Evolutionary conservation across 345 rosid genomes (phyloP).

Genomic region (Punica granatum): DNA sequence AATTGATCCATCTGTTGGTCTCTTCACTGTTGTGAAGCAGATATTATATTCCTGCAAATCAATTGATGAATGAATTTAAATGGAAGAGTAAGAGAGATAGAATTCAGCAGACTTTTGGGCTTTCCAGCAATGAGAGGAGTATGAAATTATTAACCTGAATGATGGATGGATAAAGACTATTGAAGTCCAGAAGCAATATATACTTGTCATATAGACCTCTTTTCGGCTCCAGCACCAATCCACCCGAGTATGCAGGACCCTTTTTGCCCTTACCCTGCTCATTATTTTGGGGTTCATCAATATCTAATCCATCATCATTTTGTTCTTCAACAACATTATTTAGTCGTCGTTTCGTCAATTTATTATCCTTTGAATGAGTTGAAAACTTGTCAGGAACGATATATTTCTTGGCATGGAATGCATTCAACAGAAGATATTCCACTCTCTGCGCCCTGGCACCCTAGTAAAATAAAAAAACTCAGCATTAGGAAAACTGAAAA

Average conservation of each 20-base stretch:
- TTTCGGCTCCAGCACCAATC: conserved; percentile 96
- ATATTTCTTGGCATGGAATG: conserved; percentile 83
- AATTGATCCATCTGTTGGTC: conserved; percentile 62
- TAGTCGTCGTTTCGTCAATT: conserved; percentile 45
- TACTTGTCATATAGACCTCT: conserved; percentile 91
- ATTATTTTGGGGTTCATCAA: conserved; percentile 33
- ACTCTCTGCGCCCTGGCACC: conserved; percentile 99
- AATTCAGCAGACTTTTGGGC: too few relatives aligned
- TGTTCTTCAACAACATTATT: conserved; percentile 36
- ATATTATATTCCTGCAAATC: conserved; percentile 79
- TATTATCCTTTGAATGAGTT: conserved; percentile 44
- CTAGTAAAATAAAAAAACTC: conserved; percentile 22
- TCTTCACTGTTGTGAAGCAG: conserved; percentile 93
- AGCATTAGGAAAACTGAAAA: background rate
- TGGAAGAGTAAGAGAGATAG: background rate
- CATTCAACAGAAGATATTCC: conserved; percentile 87
- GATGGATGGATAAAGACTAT: conserved; percentile 97
- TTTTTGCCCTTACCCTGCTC: conserved; percentile 57
- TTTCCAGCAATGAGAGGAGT: conserved; percentile 6
- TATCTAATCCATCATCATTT: conserved; percentile 39
- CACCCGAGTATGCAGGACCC: conserved; percentile 93
- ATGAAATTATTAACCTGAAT: conserved; percentile 61
- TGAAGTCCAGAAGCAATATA: conserved; percentile 90
- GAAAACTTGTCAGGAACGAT: conserved; percentile 87
- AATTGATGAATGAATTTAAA: conserved; percentile 13